Percentiles rank a stretch among this genome's conserved stretches.
Conservation (phyloP, 2,329 filamentous ascomycete species). For the Plenodomus tracheiphilus region DNA sequence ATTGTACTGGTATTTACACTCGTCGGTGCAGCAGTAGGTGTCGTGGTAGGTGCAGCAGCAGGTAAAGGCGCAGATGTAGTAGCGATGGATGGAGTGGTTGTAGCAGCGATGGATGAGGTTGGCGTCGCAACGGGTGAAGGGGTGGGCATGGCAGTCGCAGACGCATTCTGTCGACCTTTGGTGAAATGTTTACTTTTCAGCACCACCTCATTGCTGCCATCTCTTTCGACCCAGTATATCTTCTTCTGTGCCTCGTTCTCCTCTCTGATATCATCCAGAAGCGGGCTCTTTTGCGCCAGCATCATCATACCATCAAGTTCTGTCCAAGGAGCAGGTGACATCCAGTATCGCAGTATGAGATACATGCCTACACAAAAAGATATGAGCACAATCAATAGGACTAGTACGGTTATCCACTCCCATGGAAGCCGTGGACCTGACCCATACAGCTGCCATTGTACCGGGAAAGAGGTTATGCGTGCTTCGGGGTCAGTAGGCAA, state of each 20-base stretch:
- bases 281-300: slow-evolving; percentile 3
- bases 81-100: neutral
- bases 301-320: slow-evolving; percentile 5
- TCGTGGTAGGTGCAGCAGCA: neutral
- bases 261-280: neutral
- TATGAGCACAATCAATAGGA: neutral
- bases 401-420: slow-evolving; percentile 5
- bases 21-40: neutral
- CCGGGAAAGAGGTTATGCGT: slow-evolving; percentile 1
- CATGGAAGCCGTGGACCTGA: slow-evolving; percentile 3
- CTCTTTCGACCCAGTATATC: neutral
- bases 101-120: too few species aligned
- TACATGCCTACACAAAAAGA: neutral
- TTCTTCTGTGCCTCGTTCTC: neutral
- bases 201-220: slow-evolving; percentile 1
- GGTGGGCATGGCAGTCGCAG: neutral
- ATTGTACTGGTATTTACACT: neutral
- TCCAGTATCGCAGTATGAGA: slow-evolving; percentile 2
- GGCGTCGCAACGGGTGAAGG: too few species aligned
- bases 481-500: neutral
- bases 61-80: neutral
- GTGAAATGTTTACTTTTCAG: neutral
- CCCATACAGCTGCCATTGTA: slow-evolving; percentile 13
- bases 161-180: neutral
- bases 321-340: slow-evolving; percentile 2